phyloP scores from a whole-genome alignment of 1,284 basidiomycete species.

The Rhodotorula sp. region DNA sequence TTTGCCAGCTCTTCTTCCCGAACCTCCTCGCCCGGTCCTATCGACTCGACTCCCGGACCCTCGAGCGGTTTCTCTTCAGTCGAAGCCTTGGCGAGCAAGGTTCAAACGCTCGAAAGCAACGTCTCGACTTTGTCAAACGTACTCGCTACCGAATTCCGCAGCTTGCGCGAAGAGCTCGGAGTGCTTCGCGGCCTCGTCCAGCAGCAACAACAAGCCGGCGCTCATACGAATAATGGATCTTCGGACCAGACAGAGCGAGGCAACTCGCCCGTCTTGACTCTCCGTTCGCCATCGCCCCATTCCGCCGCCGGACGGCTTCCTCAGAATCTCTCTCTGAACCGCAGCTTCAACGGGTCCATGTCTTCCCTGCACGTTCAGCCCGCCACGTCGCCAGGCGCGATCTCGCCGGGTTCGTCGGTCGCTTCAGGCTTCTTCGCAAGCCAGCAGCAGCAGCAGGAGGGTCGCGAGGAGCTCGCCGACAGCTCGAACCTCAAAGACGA shows the following conservation, averaged over 20 bases:
- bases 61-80: not conserved
- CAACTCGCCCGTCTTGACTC: conserved; percentile 32
- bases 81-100: conserved; percentile 22
- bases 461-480: conserved; percentile 1
- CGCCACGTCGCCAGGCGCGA: not conserved
- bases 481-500: conserved; percentile 26
- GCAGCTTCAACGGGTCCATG: conserved; percentile 11
- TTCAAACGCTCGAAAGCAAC: conserved; percentile 30
- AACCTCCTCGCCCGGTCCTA: conserved; percentile 23
- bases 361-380: conserved; percentile 16
- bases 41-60: conserved; percentile 2
- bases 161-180: conserved; percentile 30
- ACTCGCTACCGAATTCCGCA: conserved; percentile 26
- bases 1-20: conserved; percentile 6
- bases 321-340: conserved; percentile 11
- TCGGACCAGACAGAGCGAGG: conserved; percentile 10
- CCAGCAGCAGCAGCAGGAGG: not conserved
- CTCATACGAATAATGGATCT: not conserved
- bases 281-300: conserved; percentile 34
- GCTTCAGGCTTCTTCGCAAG: conserved; percentile 11
- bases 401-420: conserved; percentile 10
- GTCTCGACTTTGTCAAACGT: conserved; percentile 29
- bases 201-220: conserved; percentile 19
- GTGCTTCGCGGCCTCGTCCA: conserved; percentile 29
- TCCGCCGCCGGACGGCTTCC: conserved; percentile 1